Conservation (phyloP, 176 grass and related monocot species). For the Olyra latifolia region DNA sequence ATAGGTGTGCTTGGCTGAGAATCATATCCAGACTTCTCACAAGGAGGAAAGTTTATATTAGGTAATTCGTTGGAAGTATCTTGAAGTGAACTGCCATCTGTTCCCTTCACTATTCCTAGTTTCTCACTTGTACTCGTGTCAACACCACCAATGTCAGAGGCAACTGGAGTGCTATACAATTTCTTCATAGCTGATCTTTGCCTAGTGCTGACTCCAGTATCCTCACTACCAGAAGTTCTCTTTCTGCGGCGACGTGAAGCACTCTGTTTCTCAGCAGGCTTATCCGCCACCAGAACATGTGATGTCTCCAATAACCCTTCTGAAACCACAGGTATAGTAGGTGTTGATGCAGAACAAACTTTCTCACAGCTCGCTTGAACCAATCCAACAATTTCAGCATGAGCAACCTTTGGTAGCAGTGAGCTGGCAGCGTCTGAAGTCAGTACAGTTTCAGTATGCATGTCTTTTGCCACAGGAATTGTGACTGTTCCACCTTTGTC, state of each 20-base stretch:
- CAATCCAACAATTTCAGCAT: conserved; percentile 41
- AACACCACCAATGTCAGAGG: conserved; percentile 25
- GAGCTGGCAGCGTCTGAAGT: conserved; percentile 29
- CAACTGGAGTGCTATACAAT: conserved; percentile 19
- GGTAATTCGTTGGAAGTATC: conserved; percentile 39
- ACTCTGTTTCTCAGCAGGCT: conserved; percentile 49
- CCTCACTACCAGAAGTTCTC: conserved; percentile 43
- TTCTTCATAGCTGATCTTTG: conserved; percentile 56
- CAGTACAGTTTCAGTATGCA: conserved; percentile 29
- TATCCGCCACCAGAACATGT: conserved; percentile 36
- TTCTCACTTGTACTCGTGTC: conserved; percentile 36
- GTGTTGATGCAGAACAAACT: conserved; percentile 28
- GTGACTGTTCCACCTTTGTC: conserved; percentile 27
- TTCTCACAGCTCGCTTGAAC: conserved; percentile 38
- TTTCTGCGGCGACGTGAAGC: conserved; percentile 48
- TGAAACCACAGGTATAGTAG: conserved; percentile 45
- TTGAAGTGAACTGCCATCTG: conserved; percentile 43
- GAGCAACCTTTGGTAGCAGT: conserved; percentile 37
- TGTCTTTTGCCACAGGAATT: conserved; percentile 38
- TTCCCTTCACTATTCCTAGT: conserved; percentile 18
- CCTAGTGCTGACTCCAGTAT: conserved; percentile 47
- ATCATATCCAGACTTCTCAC: conserved; percentile 49
- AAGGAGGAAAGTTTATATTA: conserved; percentile 42
- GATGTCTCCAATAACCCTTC: conserved; percentile 50
- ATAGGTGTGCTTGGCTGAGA: conserved; percentile 58